Percentiles rank a stretch among this genome's conserved stretches.
Evolutionary conservation across 164 flowering plant genomes (phyloP).

Genomic region (Brasenia schreberi): DNA sequence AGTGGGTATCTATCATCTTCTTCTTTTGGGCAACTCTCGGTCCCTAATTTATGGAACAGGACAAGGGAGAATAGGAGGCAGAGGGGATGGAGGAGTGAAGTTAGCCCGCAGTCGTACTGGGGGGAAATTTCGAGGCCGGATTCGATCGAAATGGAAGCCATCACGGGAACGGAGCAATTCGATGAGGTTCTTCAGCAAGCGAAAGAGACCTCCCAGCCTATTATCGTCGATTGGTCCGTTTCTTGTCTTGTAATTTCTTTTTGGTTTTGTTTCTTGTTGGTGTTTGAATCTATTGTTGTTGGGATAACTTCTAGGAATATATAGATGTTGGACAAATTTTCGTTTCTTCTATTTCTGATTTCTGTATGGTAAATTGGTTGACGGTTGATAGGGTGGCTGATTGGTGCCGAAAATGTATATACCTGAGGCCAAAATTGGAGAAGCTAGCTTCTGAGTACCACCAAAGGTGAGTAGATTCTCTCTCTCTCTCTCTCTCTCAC

Average conservation of each 20-base stretch:
- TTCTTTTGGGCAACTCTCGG: conserved; percentile 5
- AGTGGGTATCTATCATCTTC: conserved; percentile 13
- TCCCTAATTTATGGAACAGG: background rate
- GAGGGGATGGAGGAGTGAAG: conserved; percentile 22
- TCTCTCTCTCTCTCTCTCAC: conserved; percentile 5
- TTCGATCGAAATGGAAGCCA: conserved; percentile 59
- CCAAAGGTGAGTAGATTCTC: conserved; percentile 31
- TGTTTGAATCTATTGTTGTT: conserved; percentile 1
- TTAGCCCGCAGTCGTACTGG: conserved; percentile 30
- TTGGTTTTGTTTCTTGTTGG: background rate
- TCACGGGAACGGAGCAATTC: conserved; percentile 45
- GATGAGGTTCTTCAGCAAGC: conserved; percentile 51
- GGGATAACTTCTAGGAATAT: too few relatives aligned
- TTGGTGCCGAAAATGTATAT: conserved; percentile 96
- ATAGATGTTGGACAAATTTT: background rate
- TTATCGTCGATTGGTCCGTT: conserved; percentile 72
- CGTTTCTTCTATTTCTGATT: background rate
- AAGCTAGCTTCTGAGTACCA: conserved; percentile 81
- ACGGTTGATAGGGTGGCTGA: conserved; percentile 60
- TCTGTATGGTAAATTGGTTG: background rate
- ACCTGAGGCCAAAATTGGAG: conserved; percentile 93
- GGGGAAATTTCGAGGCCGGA: conserved; percentile 39
- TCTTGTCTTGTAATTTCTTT: background rate
- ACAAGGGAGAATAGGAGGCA: conserved; percentile 9
- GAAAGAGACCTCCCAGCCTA: conserved; percentile 40